Evolutionary conservation across 495 filamentous ascomycete species (phyloP).

Genomic region (Podospora bellae-mahoneyi): DNA sequence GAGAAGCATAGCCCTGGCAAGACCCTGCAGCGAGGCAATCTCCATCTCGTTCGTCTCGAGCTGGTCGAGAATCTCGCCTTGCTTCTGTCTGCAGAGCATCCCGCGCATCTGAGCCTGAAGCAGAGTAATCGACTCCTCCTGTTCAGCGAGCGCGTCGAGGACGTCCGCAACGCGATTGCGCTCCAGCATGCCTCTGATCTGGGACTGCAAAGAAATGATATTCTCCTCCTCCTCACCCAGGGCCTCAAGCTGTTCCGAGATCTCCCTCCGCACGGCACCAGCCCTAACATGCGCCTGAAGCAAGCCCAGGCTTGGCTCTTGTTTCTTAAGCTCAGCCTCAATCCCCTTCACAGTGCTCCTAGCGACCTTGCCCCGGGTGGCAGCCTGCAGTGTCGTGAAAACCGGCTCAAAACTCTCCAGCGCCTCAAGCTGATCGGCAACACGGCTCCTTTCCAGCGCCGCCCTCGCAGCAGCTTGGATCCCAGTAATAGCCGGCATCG

Average conservation of each 20-base stretch:
- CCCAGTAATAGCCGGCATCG: slow-evolving; percentile 37
- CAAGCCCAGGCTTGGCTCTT: slow-evolving; percentile 33
- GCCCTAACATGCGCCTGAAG: slow-evolving; percentile 47
- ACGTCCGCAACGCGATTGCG: slow-evolving; percentile 47
- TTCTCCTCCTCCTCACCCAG: slow-evolving; percentile 40
- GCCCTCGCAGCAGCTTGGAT: slow-evolving; percentile 52
- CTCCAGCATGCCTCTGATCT: slow-evolving; percentile 52
- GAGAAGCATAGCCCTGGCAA: slow-evolving; percentile 73
- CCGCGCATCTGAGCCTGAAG: slow-evolving; percentile 74
- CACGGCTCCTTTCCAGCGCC: slow-evolving; percentile 35
- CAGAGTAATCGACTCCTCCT: slow-evolving; percentile 55
- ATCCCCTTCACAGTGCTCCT: slow-evolving; percentile 40
- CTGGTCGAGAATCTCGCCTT: slow-evolving; percentile 51
- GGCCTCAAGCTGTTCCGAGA: slow-evolving; percentile 42
- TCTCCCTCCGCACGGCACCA: slow-evolving; percentile 46
- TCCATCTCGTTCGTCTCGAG: slow-evolving; percentile 56
- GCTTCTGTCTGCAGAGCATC: slow-evolving; percentile 51
- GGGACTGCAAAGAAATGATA: slow-evolving; percentile 45
- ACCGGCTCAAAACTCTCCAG: slow-evolving; percentile 38
- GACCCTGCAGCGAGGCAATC: slow-evolving; percentile 64
- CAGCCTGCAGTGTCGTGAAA: slow-evolving; percentile 52
- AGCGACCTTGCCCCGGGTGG: slow-evolving; percentile 44
- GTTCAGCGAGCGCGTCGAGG: slow-evolving; percentile 55
- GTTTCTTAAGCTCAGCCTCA: slow-evolving; percentile 38
- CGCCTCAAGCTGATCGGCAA: slow-evolving; percentile 36